Base-by-base conservation (phyloP, 129 eudicot genomes). In the Silybum marianum region DNA sequence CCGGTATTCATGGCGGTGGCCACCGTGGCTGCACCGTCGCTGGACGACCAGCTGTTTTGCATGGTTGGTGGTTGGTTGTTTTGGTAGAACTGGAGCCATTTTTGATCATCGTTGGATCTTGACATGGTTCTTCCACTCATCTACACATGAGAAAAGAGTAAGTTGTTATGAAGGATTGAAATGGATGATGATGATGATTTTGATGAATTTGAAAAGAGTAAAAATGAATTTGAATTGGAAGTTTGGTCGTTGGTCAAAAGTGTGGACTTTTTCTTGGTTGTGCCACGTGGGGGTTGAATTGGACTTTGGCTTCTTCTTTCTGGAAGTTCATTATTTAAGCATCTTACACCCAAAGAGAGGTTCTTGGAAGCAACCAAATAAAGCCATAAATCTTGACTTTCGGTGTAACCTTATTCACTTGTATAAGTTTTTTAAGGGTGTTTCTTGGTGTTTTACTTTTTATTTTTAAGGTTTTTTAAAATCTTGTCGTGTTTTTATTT, bases 241-340 rank as follows among this genome's bases (percentile, higher is more conserved):
- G 77, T 22, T 75, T 82, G 76, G 71, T 74, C 75, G 39, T 75
- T 82, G 76, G 76, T 82, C 85, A 82, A 75, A 46, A 68, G 18
- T 75, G 28, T 68, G 54, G 81, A 82, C 85, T 82, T 69, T 82
- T 82, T 75, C 48, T 12, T 9, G 44, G 44, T 68, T 70, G 76
- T 75, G 80, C 62, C 81, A 82, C 85, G 85, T 75, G 75, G 39
- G 39, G 54, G n/a, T 13, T 74, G 67, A 28, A 68, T 74, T 74
- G 21, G 80, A 81, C 54, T 74, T 74, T 26, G 48, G 74, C 7
- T 22, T 48, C 42, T 82, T 81, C 30, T 28, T 32, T 32, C 85
- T 82, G 28, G 85, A 82, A 44, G 67, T 23, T 30, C 10, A 13
- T 79, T 51, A 21, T 18, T 21, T 32, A 34, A 30, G 71, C 81